Evolutionary conservation across 2,329 filamentous ascomycete genomes (phyloP).

Genomic region (Neocucurbitaria cava): DNA sequence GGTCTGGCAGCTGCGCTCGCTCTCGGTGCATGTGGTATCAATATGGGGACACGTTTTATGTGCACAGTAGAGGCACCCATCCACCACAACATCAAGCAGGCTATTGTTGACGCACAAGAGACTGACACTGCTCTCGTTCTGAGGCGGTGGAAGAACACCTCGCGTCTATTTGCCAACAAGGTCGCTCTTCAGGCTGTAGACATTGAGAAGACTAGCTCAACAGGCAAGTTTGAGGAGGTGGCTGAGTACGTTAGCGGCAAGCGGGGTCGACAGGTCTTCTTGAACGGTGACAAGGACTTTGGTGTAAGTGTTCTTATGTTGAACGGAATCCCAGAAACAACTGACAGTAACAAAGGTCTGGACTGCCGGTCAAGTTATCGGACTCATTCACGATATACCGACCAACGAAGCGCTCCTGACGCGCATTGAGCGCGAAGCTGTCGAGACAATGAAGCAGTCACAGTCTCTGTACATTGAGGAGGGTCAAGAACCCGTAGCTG

Average conservation of each 20-base stretch:
- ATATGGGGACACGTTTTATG: conserved; percentile 99
- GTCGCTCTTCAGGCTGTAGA: conserved; percentile 80
- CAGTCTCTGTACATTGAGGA: conserved; percentile 45
- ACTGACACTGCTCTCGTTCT: conserved; percentile 90
- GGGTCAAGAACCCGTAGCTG: conserved; percentile 3
- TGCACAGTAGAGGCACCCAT: conserved; percentile 92
- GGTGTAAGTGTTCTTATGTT: conserved; percentile 56
- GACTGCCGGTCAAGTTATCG: conserved; percentile 95
- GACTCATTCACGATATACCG: conserved; percentile 60
- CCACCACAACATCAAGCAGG: conserved; percentile 90
- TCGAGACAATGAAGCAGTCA: conserved; percentile 50
- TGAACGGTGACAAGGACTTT: conserved; percentile 88
- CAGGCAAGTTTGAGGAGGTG: conserved; percentile 88
- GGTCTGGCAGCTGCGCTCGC: conserved; percentile 90
- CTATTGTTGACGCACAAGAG: conserved; percentile 87
- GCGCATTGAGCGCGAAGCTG: conserved; percentile 56
- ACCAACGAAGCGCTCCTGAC: conserved; percentile 55
- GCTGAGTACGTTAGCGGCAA: conserved; percentile 88
- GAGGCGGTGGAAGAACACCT: conserved; percentile 91
- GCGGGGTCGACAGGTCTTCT: conserved; percentile 87
- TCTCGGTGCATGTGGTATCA: conserved; percentile 90
- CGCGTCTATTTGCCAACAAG: conserved; percentile 87
- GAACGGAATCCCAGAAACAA: neutral
- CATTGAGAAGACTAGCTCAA: conserved; percentile 81
- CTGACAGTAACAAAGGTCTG: conserved; percentile 71